Conservation (phyloP, 202 grass and related monocot genomes). For the Setaria viridis region DNA sequence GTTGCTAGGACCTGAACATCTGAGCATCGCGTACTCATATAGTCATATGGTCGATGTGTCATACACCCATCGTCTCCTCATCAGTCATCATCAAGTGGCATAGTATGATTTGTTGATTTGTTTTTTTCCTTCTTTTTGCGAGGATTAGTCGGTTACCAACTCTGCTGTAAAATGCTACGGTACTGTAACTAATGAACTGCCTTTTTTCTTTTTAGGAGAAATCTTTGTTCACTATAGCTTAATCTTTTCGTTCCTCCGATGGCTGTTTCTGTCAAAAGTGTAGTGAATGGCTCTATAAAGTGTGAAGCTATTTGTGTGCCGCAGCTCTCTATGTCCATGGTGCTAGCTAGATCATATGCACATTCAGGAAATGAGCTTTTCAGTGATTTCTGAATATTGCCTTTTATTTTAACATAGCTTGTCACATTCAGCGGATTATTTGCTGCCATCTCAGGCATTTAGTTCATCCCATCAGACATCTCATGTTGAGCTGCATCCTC, state of each 20-base stretch:
- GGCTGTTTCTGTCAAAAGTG: neutral
- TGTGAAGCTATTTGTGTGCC: neutral
- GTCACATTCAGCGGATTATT: neutral
- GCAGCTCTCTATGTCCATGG: too few species aligned
- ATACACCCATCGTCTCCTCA: too few species aligned
- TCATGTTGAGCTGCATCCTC: too few species aligned
- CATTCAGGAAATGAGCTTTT: neutral
- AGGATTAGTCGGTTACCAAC: neutral
- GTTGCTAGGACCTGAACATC: slow-evolving; percentile 59
- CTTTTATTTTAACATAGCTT: neutral
- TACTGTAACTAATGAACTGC: slow-evolving; percentile 14
- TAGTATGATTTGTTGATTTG: slow-evolving; percentile 44
- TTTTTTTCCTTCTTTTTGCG: neutral
- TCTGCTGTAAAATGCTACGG: neutral
- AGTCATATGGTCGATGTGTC: neutral
- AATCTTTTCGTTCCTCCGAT: neutral
- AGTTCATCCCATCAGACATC: too few species aligned
- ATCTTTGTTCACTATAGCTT: slow-evolving; percentile 19
- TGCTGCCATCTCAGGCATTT: too few species aligned
- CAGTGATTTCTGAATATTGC: neutral
- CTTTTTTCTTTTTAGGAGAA: slow-evolving; percentile 9
- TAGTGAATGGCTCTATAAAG: slow-evolving; percentile 1
- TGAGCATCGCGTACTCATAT: slow-evolving; percentile 6
- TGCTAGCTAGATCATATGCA: neutral
- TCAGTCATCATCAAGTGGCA: neutral